Evolutionary conservation across 192 early-diverging fungal genomes (phyloP).

Genomic region (Linnemannia schmuckeri): DNA sequence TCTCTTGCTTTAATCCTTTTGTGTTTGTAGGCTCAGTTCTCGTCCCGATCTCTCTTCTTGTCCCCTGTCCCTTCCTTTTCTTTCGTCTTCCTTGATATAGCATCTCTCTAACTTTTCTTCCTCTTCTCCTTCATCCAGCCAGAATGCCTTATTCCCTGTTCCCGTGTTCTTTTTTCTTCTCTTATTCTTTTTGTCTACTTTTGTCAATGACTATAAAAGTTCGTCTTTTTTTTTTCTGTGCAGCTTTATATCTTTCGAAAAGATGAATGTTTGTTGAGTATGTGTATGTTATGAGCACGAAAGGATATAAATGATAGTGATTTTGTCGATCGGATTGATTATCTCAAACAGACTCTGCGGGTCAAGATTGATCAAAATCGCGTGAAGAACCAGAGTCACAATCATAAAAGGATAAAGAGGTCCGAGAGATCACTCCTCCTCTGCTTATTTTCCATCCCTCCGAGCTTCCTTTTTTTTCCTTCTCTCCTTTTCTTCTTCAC

Average conservation of each 20-base stretch:
- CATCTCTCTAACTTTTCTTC: neutral
- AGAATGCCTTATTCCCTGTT: constrained; percentile 14
- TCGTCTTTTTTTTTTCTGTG: neutral
- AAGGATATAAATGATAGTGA: neutral
- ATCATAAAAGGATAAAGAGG: neutral
- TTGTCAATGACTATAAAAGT: constrained; percentile 20
- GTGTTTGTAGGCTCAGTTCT: neutral
- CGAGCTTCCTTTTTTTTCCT: neutral
- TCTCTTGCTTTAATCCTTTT: neutral
- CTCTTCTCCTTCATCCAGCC: neutral
- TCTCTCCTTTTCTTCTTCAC: neutral
- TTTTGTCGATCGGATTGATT: constrained; percentile 7
- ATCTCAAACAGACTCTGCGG: neutral
- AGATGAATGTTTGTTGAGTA: neutral
- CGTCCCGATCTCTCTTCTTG: neutral
- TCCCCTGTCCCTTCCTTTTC: neutral
- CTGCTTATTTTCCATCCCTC: neutral
- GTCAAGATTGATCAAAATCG: neutral
- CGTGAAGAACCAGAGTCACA: neutral
- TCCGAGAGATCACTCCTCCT: neutral
- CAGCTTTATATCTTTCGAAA: neutral
- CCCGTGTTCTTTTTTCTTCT: neutral
- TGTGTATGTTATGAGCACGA: neutral
- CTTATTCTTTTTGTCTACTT: neutral
- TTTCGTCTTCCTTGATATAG: neutral